Percentiles rank a stretch among this genome's conserved stretches.
Evolutionary conservation across 2,329 filamentous ascomycete species (phyloP).

Genomic region (Talaromyces verruculosus): DNA sequence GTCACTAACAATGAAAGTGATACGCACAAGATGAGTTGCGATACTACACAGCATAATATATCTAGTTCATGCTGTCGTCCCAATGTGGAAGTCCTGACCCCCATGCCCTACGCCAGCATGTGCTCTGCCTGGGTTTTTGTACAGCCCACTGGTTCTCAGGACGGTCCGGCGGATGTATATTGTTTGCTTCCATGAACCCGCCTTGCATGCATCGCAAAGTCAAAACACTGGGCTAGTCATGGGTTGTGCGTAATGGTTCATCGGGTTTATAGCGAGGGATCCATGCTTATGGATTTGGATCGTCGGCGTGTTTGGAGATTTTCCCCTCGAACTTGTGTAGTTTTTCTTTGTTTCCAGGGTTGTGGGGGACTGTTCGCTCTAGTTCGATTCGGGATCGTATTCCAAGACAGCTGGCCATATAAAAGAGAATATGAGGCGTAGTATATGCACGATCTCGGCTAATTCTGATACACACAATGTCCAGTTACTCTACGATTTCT

Average conservation of each 20-base stretch:
- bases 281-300: not conserved
- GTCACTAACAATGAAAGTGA: not conserved
- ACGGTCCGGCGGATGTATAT: conserved; percentile 9
- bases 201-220: conserved; percentile 13
- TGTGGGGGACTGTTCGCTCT: not conserved
- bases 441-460: not conserved
- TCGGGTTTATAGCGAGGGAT: not conserved
- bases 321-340: not conserved
- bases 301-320: not conserved
- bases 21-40: not conserved
- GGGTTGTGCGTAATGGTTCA: conserved; percentile 1
- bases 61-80: conserved; percentile 17
- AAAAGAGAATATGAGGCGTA: not conserved
- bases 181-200: not conserved
- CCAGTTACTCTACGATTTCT: not conserved
- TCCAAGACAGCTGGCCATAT: not conserved
- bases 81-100: conserved; percentile 4
- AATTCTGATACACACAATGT: not conserved
- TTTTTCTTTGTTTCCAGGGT: not conserved
- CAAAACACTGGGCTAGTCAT: not conserved
- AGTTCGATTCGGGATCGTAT: not conserved
- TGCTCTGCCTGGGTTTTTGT: not conserved
- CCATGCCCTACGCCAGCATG: not conserved
- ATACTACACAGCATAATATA: not conserved
- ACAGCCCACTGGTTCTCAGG: conserved; percentile 1